A percentile compares a stretch with the other conserved stretches of the same genome.
Conservation (phyloP, 192 early-diverging fungal species). For the Endogone sp. region DNA sequence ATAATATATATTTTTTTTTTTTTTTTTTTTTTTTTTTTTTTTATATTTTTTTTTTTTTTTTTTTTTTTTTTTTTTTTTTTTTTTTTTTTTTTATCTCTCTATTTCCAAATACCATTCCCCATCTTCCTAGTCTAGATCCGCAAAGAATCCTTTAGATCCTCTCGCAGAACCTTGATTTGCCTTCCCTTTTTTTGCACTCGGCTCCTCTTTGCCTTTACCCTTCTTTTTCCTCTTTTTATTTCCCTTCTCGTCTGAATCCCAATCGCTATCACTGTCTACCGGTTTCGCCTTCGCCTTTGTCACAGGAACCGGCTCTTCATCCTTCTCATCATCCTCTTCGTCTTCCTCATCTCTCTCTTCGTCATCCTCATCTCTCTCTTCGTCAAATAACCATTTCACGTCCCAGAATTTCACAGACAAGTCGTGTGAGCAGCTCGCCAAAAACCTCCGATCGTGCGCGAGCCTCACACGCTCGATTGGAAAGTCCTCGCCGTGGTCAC, state of each 20-base stretch:
- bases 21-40: too few species aligned
- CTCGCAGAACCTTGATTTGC: background rate
- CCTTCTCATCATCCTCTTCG: slow-evolving; percentile 36
- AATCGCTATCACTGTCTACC: background rate
- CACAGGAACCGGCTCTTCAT: slow-evolving; percentile 14
- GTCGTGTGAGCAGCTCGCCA: slow-evolving; percentile 87
- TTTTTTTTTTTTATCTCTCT: too few species aligned
- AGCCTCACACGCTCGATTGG: slow-evolving; percentile 82
- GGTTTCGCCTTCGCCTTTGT: background rate
- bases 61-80: too few species aligned
- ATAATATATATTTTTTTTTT: too few species aligned
- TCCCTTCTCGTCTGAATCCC: background rate
- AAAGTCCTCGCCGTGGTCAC: slow-evolving; percentile 81
- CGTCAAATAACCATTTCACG: slow-evolving; percentile 56
- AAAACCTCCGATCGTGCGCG: slow-evolving; percentile 65
- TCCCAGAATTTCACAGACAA: slow-evolving; percentile 87
- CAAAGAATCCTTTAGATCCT: background rate
- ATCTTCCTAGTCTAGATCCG: background rate
- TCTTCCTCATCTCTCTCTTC: slow-evolving; percentile 42
- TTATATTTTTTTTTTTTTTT: too few species aligned
- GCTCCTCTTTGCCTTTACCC: background rate
- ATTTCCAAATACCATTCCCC: background rate
- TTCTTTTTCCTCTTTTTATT: background rate
- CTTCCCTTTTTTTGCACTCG: background rate
- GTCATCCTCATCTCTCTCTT: slow-evolving; percentile 40